Evolutionary conservation across 1,284 basidiomycete species (phyloP).

Genomic region (Malassezia sympodialis): DNA sequence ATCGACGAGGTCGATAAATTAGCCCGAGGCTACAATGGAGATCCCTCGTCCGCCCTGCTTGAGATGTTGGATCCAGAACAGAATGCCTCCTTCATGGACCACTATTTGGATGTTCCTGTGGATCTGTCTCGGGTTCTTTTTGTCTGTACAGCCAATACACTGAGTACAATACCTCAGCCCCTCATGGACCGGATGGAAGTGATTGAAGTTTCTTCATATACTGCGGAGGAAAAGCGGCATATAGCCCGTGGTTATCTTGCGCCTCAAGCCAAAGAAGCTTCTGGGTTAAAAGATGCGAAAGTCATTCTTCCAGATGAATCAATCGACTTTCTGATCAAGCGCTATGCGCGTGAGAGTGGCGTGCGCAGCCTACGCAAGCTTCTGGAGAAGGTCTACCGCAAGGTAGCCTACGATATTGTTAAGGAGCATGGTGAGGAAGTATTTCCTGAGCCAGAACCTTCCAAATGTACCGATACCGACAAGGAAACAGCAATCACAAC

Average conservation of each 20-base stretch:
- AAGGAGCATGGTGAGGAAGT: slow-evolving; percentile 78
- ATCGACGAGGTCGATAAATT: slow-evolving; percentile 99
- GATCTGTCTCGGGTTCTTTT: slow-evolving; percentile 92
- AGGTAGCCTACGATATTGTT: slow-evolving; percentile 86
- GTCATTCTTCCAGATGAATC: slow-evolving; percentile 51
- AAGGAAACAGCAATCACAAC: slow-evolving; percentile 55
- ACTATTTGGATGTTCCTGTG: slow-evolving; percentile 95
- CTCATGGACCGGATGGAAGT: slow-evolving; percentile 85
- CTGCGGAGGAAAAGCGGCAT: slow-evolving; percentile 86
- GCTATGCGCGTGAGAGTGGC: slow-evolving; percentile 93
- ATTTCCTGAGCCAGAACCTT: slow-evolving; percentile 61
- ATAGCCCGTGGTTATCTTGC: slow-evolving; percentile 86
- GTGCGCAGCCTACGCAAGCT: slow-evolving; percentile 45
- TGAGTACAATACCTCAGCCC: slow-evolving; percentile 92
- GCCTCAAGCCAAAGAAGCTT: slow-evolving; percentile 85
- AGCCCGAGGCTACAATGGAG: slow-evolving; percentile 83
- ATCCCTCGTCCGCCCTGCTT: slow-evolving; percentile 82
- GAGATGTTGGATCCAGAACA: slow-evolving; percentile 99
- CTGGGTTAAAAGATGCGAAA: slow-evolving; percentile 57
- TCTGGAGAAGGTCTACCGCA: slow-evolving; percentile 78
- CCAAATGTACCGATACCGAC: slow-evolving; percentile 25
- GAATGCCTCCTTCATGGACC: slow-evolving; percentile 88
- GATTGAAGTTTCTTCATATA: slow-evolving; percentile 75
- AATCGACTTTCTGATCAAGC: slow-evolving; percentile 83
- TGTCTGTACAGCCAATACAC: slow-evolving; percentile 67